Evolutionary conservation across 2,329 filamentous ascomycete species (phyloP), one percentile per base, ranked within the genome.

Genomic region (Corinectria fuckeliana): DNA sequence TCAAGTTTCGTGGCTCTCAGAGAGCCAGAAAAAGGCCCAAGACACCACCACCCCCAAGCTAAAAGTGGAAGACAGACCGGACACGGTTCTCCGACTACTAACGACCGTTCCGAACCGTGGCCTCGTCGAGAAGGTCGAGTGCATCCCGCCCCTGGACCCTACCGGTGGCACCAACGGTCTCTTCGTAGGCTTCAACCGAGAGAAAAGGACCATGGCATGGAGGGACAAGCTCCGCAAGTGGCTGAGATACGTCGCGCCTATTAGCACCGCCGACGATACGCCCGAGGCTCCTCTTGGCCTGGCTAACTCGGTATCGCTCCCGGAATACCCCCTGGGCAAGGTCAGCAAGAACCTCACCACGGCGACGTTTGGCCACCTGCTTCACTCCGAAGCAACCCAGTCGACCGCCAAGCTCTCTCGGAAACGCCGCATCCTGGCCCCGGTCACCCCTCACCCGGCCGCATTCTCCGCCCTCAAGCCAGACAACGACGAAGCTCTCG

Each of bases 291-390:
- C 58, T 4, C 28, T 68, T 1, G 8, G 53, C 7, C 47, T 68
- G 11, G 11, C 47, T 13, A 16, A 54, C 20, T 23, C 45, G 3
- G 48, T 36, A 25, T 30, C 21, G 3, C 53, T 69, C 20, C 48
- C 51, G 5, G 41, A 58, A 4, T 57, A 56, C 30, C 30, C 44
- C 1, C n/a, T 23, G 4, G 44, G 32, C 8, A 23, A 48, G 18
- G 7, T 5, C 23, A 53, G 39, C 23, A 36, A 30, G 21, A 62
- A 60, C n/a, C 51, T 66, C 5, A 78, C 80, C 1, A 71, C 67
- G 3, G 82, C 82, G 10, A 74, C 76, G 3, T 87, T 87, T 64
- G 85, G 85, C 16, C 80, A 83, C 52, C 62, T 86, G 30, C 76
- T 87, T 0, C 80, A 82, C 59, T 32, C 39, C 8, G 42, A 53